These are phyloP conservation scores for Kazachstania psychrophila DNA, from an alignment of 805 yeast species.

Conservation along the genomic window DNA sequence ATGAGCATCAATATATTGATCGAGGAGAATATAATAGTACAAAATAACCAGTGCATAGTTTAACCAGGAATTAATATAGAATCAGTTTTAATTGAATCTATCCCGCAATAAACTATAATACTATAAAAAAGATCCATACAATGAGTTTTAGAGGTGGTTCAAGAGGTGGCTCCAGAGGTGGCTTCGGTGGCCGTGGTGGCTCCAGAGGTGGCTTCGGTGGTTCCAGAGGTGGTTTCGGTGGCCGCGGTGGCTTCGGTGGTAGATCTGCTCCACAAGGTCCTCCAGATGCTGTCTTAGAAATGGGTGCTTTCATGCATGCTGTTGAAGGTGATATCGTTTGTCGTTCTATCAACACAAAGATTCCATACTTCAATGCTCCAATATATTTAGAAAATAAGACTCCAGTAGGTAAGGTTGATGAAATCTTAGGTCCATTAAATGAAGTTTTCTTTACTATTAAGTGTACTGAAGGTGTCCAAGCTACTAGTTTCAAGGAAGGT, in stretches of 20 bases:
- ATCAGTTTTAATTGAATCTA: too few species aligned
- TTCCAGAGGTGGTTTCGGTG: constrained; percentile 31
- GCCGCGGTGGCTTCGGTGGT: constrained; percentile 43
- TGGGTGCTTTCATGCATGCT: constrained; percentile 86
- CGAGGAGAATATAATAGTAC: not conserved
- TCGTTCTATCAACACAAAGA: constrained; percentile 84
- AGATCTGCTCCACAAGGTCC: constrained; percentile 84
- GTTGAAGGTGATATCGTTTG: constrained; percentile 98
- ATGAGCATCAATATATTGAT: constrained; percentile 2
- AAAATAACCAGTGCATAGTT: too few species aligned
- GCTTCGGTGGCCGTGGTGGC: constrained; percentile 26
- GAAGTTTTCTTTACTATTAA: constrained; percentile 97
- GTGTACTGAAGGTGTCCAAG: constrained; percentile 93
- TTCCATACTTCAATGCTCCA: constrained; percentile 98
- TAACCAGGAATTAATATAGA: too few species aligned
- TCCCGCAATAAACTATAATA: not conserved
- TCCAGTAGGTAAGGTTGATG: constrained; percentile 95
- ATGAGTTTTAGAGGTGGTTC: constrained; percentile 33
- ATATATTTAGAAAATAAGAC: constrained; percentile 93
- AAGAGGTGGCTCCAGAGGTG: constrained; percentile 29
- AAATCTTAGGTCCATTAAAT: constrained; percentile 92
- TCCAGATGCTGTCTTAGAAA: constrained; percentile 87
- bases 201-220: constrained; percentile 31
- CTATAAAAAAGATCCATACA: too few species aligned
- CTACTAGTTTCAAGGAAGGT: constrained; percentile 85